phyloP scores from a whole-genome alignment of 2,329 filamentous ascomycete genomes.

The Nigrospora oryzae region DNA sequence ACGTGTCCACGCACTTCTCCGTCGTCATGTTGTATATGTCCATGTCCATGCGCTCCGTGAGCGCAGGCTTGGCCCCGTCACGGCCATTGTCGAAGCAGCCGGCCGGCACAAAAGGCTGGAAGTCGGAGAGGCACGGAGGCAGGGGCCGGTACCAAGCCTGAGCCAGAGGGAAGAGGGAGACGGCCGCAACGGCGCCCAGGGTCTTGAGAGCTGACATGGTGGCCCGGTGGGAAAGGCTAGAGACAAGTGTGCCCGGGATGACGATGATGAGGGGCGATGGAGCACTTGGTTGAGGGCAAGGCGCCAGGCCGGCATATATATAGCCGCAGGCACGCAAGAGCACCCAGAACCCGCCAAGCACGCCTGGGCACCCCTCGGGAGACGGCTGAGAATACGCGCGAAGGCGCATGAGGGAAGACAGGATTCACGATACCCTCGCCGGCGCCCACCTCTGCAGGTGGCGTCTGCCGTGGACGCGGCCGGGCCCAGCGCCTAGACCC shows the following conservation, averaged over 20 bases:
- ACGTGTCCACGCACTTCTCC: conserved; percentile 37
- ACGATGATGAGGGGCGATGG: too few relatives aligned
- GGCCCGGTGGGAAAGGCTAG: conserved; percentile 7
- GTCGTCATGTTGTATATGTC: conserved; percentile 33
- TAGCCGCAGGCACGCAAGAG: too few relatives aligned
- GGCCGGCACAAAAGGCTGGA: conserved; percentile 37
- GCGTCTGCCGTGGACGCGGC: too few relatives aligned
- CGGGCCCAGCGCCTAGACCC: too few relatives aligned
- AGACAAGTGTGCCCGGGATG: conserved; percentile 2
- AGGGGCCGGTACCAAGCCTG: conserved; percentile 34
- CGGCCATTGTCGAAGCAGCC: conserved; percentile 36
- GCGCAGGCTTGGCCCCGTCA: conserved; percentile 17
- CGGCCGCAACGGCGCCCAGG: conserved; percentile 26
- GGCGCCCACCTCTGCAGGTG: too few relatives aligned
- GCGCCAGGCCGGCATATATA: too few relatives aligned
- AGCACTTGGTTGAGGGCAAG: too few relatives aligned
- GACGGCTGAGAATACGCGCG: too few relatives aligned
- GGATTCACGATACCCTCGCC: too few relatives aligned
- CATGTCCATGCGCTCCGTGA: conserved; percentile 31
- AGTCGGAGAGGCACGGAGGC: conserved; percentile 33
- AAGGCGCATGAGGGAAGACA: too few relatives aligned
- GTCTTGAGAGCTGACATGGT: conserved; percentile 23
- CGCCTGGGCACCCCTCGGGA: too few relatives aligned
- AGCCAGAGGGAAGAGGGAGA: conserved; percentile 24
- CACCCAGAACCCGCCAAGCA: too few relatives aligned